Base-by-base conservation (phyloP, 371 early-diverging fungal species). In the Mucor lusitanicus region DNA sequence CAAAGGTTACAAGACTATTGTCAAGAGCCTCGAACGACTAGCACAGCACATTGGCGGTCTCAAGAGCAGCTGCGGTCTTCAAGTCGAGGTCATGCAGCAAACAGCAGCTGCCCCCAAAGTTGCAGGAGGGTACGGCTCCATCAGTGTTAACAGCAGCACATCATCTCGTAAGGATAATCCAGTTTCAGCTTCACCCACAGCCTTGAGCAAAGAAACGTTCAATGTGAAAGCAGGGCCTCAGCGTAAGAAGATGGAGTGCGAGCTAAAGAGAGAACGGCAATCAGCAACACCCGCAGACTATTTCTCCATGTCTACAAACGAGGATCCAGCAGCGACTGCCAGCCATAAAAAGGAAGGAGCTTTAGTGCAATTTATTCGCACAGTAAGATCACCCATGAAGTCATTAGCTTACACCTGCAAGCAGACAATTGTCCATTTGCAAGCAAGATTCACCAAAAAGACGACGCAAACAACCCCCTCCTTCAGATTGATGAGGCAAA, bases 21-120 rank as follows among this genome's bases (percentile, higher is more conserved):
- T 87, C 0, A 63, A 74, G 0, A 80, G 83, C 30, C 73, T 90
- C 0, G 82, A 89, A 57, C 86, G 85, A 0, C 75, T 92, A 19
- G 83, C 90, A 12, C 88, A 87, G 67, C 88, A 88, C 59, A 73
- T 90, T 58, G 84, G 90, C 17, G 85, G 89, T 28, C 70, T 89
- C 28, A 77, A 85, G 21, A 88, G 87, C 57, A 86, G 88, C 25
- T 86, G 87, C 63, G 89, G 88, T 23, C 64, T 89, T 12, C 86
- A 89, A 70, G 84, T 85, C 56, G 88, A 87, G 67, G 83, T 85
- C 46, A 77, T 86, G 66, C 63, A 54, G 3, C 61, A 53, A 21
- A 19, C 58, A 40, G 9, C 48, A 6, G 35, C 1, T 74, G 72
- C 13, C 17, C 30, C 46, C 15, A 2, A 1, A 44, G 44, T 15